Percentiles rank a stretch among this genome's conserved stretches.
phyloP scores from a whole-genome alignment of 768 basidiomycete genomes.

The Serendipita vermifera region DNA sequence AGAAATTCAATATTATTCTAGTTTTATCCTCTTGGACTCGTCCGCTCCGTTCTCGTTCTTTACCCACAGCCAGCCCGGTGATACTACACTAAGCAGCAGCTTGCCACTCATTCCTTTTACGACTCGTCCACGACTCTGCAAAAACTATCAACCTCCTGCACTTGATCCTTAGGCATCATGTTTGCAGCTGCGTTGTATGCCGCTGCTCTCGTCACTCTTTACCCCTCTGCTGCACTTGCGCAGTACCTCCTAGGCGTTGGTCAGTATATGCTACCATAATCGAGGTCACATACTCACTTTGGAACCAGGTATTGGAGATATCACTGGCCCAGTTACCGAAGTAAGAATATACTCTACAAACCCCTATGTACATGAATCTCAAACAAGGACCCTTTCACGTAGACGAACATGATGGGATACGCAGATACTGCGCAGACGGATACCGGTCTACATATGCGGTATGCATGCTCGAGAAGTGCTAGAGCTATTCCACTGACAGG shows the following conservation, averaged over 20 bases:
- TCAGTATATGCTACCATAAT: constrained; percentile 22
- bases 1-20: no score
- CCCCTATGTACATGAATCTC: constrained; percentile 12
- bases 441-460: constrained; percentile 63
- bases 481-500: not conserved
- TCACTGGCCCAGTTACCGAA: constrained; percentile 44
- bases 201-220: constrained; percentile 2
- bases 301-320: constrained; percentile 48
- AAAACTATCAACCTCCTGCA: no score
- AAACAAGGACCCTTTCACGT: constrained; percentile 69
- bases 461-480: not conserved
- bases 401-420: constrained; percentile 81
- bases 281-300: not conserved
- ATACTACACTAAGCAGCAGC: no score
- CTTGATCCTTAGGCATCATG: not conserved
- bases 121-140: no score
- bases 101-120: no score
- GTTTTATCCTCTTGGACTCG: no score
- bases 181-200: not conserved
- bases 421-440: constrained; percentile 51
- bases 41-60: no score
- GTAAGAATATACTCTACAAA: not conserved
- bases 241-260: constrained; percentile 48
- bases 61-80: no score
- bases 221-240: constrained; percentile 23